Conservation (phyloP, 306 rosid species). For the Vigna radiata region DNA sequence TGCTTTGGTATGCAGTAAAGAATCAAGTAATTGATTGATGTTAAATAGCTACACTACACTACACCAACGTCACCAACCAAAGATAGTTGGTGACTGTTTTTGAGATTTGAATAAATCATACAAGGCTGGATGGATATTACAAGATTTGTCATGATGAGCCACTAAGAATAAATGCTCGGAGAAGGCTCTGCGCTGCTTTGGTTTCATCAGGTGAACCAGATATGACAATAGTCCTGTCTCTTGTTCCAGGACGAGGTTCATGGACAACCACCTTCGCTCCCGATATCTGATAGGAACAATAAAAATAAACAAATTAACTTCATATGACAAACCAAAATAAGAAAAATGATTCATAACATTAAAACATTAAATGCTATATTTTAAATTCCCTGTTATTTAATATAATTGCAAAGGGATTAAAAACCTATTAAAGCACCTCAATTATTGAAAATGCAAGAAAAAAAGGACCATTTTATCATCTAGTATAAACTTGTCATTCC, state of each 20-base stretch:
- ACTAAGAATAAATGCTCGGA: slow-evolving; percentile 90
- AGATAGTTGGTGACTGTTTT: slow-evolving; percentile 9
- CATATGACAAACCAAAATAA: neutral
- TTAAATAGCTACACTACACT: slow-evolving; percentile 40
- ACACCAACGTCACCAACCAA: slow-evolving; percentile 6
- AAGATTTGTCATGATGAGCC: slow-evolving; percentile 73
- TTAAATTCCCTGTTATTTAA: neutral
- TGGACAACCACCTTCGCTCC: slow-evolving; percentile 90
- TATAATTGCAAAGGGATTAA: neutral
- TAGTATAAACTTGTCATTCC: neutral
- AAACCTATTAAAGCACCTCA: slow-evolving; percentile 5
- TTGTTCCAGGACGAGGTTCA: slow-evolving; percentile 75
- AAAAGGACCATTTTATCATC: neutral
- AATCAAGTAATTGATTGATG: slow-evolving; percentile 35
- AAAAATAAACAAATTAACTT: neutral
- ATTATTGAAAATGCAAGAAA: neutral
- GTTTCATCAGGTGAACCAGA: slow-evolving; percentile 98
- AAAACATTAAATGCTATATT: neutral
- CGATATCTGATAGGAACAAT: slow-evolving; percentile 64
- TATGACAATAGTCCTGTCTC: slow-evolving; percentile 75
- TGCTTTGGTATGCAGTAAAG: slow-evolving; percentile 22
- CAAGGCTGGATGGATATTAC: slow-evolving; percentile 51
- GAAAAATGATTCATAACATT: neutral
- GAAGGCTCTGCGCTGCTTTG: slow-evolving; percentile 96
- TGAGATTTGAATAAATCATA: slow-evolving; percentile 12